Evolutionary conservation across 192 early-diverging fungal species (phyloP), one percentile per base, ranked within the genome.

Genomic region (Umbelopsis ramanniana): DNA sequence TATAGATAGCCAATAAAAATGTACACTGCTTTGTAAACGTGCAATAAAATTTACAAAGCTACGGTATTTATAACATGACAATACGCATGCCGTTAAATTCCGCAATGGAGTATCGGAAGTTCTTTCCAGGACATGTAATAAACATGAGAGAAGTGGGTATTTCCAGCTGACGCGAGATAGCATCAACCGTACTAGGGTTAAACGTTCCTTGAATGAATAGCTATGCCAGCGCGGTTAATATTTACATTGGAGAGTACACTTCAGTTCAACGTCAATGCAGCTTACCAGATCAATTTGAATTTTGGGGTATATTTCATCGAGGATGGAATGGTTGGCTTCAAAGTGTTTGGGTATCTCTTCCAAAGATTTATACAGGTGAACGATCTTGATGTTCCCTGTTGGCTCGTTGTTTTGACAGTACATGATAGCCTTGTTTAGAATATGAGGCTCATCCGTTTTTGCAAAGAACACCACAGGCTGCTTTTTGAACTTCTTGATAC

Each of bases 401-500:
- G 76, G 67, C 76, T 88, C 86, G 52, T 84, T 86, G 11, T 81
- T 52, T 35, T 77, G 69, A 11, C 84, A 78, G 70, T 89, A 88
- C 22, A 79, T 69, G 40, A 88, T 76, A 0, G 82, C 88, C 60
- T 88, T 84, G 76, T 89, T 87, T 24, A 89, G 74, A 46, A 85
- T 73, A 57, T 87, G 85, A 19, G 85, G 73, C 54, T 84, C 83
- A 67, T 86, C 86, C 11, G 83, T 85, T 57, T 87, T 87, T 4
- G 82, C 75, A 74, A 89, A 89, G 70, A 85, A 88, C 6, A 84
- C 80, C 7, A 85, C 84, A 19, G 86, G 83, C 33, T 77, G 74
- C 10, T 75, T 63, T 21, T 77, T 76, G 35, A 80, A 52, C 2
- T 47, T 67, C 48, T 79, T 76, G 57, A 89, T 83, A 46, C 52